These are phyloP conservation scores for Fusarium hostae DNA, from an alignment of 2,329 filamentous ascomycete species.

Conservation along the genomic window DNA sequence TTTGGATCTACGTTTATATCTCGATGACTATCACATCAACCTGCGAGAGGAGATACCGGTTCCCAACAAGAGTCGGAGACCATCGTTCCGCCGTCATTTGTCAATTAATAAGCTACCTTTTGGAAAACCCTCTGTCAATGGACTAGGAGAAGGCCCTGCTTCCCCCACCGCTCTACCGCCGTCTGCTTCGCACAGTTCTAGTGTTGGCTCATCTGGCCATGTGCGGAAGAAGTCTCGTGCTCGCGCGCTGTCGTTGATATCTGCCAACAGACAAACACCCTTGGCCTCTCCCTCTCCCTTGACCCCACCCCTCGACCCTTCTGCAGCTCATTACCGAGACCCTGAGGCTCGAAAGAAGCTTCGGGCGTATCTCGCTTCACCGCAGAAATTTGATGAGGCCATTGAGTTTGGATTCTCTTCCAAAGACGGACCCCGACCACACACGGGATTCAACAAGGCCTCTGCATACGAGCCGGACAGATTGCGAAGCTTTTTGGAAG, in stretches of 20 bases:
- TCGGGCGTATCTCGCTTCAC: constrained; percentile 85
- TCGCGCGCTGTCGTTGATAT: constrained; percentile 65
- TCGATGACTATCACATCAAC: constrained; percentile 78
- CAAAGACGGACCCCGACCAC: constrained; percentile 56
- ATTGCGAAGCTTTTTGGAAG: constrained; percentile 66
- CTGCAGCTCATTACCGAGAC: constrained; percentile 87
- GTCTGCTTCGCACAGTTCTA: constrained; percentile 37
- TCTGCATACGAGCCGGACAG: constrained; percentile 57
- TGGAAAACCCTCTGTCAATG: constrained; percentile 63
- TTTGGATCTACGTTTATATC: constrained; percentile 71
- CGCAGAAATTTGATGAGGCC: constrained; percentile 95
- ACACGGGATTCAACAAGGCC: constrained; percentile 47
- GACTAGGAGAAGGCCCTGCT: constrained; percentile 54
- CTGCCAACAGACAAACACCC: constrained; percentile 55
- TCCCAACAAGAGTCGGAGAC: constrained; percentile 59
- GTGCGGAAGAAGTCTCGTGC: constrained; percentile 64
- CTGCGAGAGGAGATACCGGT: constrained; percentile 62
- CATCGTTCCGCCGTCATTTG: constrained; percentile 76
- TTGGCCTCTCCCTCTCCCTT: constrained; percentile 38
- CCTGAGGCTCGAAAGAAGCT: constrained; percentile 88
- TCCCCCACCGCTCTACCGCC: constrained; percentile 42
- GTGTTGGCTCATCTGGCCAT: constrained; percentile 48
- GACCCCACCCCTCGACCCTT: constrained; percentile 67
- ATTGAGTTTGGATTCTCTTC: constrained; percentile 93
- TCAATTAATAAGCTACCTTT: constrained; percentile 77